Conservation (phyloP, 345 rosid species). For the Toxicodendron radicans region DNA sequence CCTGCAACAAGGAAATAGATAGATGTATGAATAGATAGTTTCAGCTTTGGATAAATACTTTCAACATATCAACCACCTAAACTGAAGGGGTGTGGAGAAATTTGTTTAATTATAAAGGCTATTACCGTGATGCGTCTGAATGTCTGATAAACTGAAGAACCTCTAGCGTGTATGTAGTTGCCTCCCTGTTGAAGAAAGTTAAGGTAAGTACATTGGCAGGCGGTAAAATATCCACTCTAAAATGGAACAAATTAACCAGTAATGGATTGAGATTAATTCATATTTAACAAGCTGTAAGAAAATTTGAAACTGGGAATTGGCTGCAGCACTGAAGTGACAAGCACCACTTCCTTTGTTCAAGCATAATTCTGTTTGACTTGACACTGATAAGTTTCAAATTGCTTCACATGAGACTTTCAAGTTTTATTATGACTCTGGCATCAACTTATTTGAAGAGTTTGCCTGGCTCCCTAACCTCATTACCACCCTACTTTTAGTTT, state of each 20-base stretch:
- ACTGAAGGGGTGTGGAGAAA: background rate
- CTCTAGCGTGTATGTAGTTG: conserved; percentile 78
- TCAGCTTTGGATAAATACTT: conserved; percentile 3
- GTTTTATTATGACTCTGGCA: background rate
- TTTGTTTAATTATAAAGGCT: background rate
- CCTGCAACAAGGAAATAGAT: conserved; percentile 40
- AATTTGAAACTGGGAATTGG: background rate
- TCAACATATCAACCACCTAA: background rate
- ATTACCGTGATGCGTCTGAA: conserved; percentile 74
- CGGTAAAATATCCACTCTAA: background rate
- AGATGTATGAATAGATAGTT: conserved; percentile 18
- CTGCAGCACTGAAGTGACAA: background rate
- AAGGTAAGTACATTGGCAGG: conserved; percentile 17
- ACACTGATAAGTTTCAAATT: background rate
- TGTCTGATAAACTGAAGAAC: conserved; percentile 64
- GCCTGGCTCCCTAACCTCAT: too few relatives aligned
- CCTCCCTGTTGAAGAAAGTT: conserved; percentile 62
- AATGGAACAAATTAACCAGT: background rate
- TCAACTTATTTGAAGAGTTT: background rate
- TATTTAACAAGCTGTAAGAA: background rate
- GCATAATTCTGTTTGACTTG: background rate
- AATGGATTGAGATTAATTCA: background rate
- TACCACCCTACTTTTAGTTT: too few relatives aligned
- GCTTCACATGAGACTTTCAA: background rate
- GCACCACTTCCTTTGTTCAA: background rate